Percentiles rank a stretch among this genome's conserved stretches.
Conservation (phyloP, 75 land plant genomes). For the Adiantum capillusveneris region DNA sequence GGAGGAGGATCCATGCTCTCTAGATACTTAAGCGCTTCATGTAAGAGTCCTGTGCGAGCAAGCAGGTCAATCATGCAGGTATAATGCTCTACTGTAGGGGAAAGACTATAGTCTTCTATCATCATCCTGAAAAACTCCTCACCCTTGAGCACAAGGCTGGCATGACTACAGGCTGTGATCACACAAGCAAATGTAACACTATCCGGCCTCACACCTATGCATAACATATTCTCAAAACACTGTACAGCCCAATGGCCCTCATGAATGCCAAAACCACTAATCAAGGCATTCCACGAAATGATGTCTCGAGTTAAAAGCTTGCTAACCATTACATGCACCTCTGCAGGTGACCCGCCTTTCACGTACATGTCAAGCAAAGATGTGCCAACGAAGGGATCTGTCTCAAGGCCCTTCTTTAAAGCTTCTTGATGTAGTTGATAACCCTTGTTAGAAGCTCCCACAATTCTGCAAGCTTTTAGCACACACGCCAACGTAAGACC, state of each 20-base stretch:
- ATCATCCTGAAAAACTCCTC: conserved; percentile 10
- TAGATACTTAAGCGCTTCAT: conserved; percentile 7
- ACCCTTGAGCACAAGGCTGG: conserved; percentile 16
- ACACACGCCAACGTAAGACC: conserved; percentile 14
- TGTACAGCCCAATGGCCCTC: neutral
- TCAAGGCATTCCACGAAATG: neutral
- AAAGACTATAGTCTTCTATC: conserved; percentile 9
- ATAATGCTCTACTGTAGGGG: conserved; percentile 14
- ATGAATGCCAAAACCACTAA: neutral
- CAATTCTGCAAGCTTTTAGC: conserved; percentile 13
- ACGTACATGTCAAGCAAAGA: conserved; percentile 2
- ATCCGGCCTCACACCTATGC: conserved; percentile 9
- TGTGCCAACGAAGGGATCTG: conserved; percentile 4
- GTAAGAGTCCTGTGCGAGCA: conserved; percentile 14
- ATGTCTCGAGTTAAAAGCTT: neutral
- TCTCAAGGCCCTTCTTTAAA: conserved; percentile 4
- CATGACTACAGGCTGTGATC: conserved; percentile 21
- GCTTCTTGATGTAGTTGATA: conserved; percentile 4
- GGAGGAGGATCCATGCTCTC: conserved; percentile 9
- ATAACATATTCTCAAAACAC: neutral
- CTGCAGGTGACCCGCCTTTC: neutral
- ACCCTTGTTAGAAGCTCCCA: conserved; percentile 7
- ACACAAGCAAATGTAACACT: conserved; percentile 13
- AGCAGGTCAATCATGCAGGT: conserved; percentile 22
- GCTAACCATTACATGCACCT: neutral